phyloP scores from a whole-genome alignment of 208 protist genomes.

The Crithidia fasciculata region DNA sequence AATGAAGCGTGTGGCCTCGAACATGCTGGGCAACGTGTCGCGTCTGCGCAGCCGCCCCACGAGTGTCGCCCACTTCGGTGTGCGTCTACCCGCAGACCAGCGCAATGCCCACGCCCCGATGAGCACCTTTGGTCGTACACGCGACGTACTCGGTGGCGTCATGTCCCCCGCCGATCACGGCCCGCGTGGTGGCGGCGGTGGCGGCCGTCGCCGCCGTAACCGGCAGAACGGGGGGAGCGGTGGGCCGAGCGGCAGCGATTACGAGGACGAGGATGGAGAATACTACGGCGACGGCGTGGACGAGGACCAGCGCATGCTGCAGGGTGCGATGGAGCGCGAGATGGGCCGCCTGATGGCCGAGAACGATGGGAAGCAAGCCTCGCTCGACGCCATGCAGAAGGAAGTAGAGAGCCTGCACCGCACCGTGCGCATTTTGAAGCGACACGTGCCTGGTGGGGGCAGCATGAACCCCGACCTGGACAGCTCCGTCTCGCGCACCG shows the following conservation, averaged over 20 bases:
- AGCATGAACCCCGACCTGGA: not conserved
- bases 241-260: slow-evolving; percentile 11
- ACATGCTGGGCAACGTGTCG: slow-evolving; percentile 19
- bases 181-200: not conserved
- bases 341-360: slow-evolving; percentile 63
- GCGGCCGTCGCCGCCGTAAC: slow-evolving; percentile 6
- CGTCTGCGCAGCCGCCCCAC: slow-evolving; percentile 33
- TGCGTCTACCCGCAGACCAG: slow-evolving; percentile 26
- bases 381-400: slow-evolving; percentile 39
- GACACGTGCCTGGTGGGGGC: slow-evolving; percentile 11
- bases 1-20: slow-evolving; percentile 5
- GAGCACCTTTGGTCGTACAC: slow-evolving; percentile 25
- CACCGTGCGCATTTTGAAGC: slow-evolving; percentile 45
- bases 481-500: slow-evolving; percentile 3
- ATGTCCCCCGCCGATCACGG: slow-evolving; percentile 40
- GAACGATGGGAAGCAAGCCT: slow-evolving; percentile 45
- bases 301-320: slow-evolving; percentile 40
- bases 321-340: slow-evolving; percentile 54
- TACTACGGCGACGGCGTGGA: slow-evolving; percentile 41
- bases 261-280: slow-evolving; percentile 41
- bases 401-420: slow-evolving; percentile 52
- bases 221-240: not conserved
- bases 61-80: slow-evolving; percentile 30
- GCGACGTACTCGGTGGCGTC: slow-evolving; percentile 41
- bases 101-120: slow-evolving; percentile 22